Conservation (phyloP, 306 rosid species). For the Pyrus betulifolia region DNA sequence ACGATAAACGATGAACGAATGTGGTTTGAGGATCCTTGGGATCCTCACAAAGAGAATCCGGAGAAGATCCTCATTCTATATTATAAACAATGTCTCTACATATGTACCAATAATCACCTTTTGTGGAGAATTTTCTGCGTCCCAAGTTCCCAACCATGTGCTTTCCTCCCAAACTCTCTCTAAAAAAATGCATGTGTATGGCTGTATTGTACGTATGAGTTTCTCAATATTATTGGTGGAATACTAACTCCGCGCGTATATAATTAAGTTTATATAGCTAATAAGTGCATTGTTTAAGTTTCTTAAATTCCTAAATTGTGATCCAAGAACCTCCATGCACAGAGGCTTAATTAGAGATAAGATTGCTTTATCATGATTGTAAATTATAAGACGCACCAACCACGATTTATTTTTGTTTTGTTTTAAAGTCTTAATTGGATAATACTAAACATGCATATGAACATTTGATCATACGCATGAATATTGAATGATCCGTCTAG, state of each 20-base stretch:
- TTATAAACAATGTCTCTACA: background rate
- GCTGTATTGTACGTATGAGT: background rate
- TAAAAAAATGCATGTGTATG: background rate
- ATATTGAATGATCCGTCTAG: background rate
- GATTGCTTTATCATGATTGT: background rate
- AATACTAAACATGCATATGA: background rate
- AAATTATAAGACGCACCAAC: background rate
- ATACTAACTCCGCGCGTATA: background rate
- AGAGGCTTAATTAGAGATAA: conserved; percentile 12
- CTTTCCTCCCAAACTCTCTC: background rate
- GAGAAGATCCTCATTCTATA: background rate
- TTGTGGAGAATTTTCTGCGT: conserved; percentile 12
- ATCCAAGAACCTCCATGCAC: conserved; percentile 35
- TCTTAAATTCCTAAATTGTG: conserved; percentile 36
- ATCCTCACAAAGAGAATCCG: no score
- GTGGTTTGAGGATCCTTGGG: rapidly evolving
- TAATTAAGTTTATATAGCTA: background rate
- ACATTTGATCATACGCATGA: background rate
- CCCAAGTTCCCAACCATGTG: conserved; percentile 15
- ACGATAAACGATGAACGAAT: no score
- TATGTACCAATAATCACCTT: conserved; percentile 40
- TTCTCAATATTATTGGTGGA: background rate
- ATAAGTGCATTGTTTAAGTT: background rate
- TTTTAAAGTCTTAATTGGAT: background rate
- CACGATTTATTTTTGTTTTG: background rate